A percentile compares a stretch with the other conserved stretches of the same genome.
phyloP scores from a whole-genome alignment of 1,284 basidiomycete genomes.

The Vanrija pseudolonga region DNA sequence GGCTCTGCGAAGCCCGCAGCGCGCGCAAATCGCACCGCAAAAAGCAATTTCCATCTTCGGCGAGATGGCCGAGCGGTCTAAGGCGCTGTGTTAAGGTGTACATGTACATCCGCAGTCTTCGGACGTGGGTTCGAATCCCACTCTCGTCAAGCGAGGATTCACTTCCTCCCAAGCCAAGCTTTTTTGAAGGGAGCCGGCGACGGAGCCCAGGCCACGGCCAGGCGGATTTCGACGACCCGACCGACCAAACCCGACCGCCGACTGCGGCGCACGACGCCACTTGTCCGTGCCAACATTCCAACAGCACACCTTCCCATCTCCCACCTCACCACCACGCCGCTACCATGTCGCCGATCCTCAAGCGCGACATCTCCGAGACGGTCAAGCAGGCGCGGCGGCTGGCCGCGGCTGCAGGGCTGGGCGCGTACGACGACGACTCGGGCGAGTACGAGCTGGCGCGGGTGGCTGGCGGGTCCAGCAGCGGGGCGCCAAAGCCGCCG shows the following conservation, averaged over 20 bases:
- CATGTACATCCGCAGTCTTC: slow-evolving; percentile 27
- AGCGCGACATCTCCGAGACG: slow-evolving; percentile 43
- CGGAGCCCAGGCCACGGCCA: too few species aligned
- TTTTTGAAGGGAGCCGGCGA: too few species aligned
- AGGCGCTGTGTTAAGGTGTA: slow-evolving; percentile 23
- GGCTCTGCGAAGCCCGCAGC: too few species aligned
- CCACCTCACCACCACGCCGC: too few species aligned
- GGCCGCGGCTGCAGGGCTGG: slow-evolving; percentile 24
- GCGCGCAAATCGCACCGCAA: too few species aligned
- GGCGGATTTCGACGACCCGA: too few species aligned
- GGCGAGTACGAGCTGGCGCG: slow-evolving; percentile 18
- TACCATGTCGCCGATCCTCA: slow-evolving; percentile 46
- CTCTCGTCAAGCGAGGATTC: slow-evolving; percentile 19
- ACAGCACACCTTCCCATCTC: too few species aligned
- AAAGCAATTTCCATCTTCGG: neutral
- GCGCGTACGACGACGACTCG: slow-evolving; percentile 13
- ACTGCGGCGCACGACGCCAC: too few species aligned
- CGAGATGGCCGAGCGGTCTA: slow-evolving; percentile 23
- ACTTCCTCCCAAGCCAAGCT: slow-evolving; percentile 2
- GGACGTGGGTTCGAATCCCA: slow-evolving; percentile 48
- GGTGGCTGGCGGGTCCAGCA: neutral
- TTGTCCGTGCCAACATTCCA: too few species aligned
- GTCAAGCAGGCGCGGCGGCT: slow-evolving; percentile 42
- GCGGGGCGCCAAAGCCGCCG: neutral
- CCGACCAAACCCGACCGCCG: too few species aligned